phyloP scores from a whole-genome alignment of 2,329 filamentous ascomycete species.

The Pseudogymnoascus sp. region DNA sequence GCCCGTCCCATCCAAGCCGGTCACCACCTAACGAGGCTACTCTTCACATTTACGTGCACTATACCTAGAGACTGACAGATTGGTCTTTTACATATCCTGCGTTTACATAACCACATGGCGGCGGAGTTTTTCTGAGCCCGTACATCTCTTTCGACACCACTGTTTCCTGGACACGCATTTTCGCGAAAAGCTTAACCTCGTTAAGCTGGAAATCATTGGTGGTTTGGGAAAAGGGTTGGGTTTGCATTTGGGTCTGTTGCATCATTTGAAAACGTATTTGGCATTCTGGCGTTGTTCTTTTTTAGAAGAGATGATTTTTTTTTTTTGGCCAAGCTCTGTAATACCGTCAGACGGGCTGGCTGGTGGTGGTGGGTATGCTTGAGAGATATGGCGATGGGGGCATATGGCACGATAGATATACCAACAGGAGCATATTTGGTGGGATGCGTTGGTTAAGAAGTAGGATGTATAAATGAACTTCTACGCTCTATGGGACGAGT shows the following conservation, averaged over 20 bases:
- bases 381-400: not conserved
- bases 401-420: not conserved
- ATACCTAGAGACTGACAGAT: not conserved
- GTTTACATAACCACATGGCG: conserved; percentile 5
- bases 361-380: not conserved
- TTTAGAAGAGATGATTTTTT: conserved; percentile 2
- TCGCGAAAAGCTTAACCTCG: not conserved
- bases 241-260: not conserved
- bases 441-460: not conserved
- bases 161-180: not conserved
- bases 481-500: not conserved
- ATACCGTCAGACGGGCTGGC: not conserved
- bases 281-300: conserved; percentile 2
- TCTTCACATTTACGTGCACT: not conserved
- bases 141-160: not conserved
- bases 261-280: not conserved
- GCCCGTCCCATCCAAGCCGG: not conserved
- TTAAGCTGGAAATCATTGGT: not conserved
- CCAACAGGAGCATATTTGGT: not conserved
- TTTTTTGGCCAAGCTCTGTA: not conserved
- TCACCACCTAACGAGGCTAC: not conserved
- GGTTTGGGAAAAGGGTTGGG: not conserved
- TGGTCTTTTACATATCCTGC: not conserved
- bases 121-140: not conserved
- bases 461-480: not conserved